These are phyloP conservation scores for Aspergillus carbonarius DNA, from an alignment of 2,329 filamentous ascomycete species.

Conservation along the genomic window DNA sequence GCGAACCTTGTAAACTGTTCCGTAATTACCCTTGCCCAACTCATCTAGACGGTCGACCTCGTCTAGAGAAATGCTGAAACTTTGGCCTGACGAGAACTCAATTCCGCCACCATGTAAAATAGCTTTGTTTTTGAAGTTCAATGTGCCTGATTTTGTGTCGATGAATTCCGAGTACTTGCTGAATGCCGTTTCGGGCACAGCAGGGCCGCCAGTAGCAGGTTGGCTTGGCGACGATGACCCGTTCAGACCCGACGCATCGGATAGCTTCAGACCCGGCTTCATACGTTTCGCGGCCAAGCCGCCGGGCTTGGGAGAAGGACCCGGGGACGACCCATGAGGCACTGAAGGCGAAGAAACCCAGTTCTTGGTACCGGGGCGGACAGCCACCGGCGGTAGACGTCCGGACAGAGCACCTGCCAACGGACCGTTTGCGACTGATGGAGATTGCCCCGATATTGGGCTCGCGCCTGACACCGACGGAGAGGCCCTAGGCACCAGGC, in stretches of 20 bases:
- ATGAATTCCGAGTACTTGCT: constrained; percentile 78
- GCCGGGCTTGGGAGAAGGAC: constrained; percentile 42
- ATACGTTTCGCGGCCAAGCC: constrained; percentile 49
- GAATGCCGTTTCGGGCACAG: constrained; percentile 54
- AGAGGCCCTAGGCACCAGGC: constrained; percentile 28
- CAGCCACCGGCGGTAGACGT: constrained; percentile 22
- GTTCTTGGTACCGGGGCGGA: constrained; percentile 33
- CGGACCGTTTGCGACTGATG: constrained; percentile 23
- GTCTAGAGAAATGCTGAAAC: constrained; percentile 91
- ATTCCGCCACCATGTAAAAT: constrained; percentile 86
- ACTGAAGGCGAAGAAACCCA: constrained; percentile 32
- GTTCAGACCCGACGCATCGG: constrained; percentile 47
- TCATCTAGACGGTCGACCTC: constrained; percentile 93
- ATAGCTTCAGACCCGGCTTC: constrained; percentile 49
- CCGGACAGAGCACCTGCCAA: constrained; percentile 34
- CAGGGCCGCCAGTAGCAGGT: constrained; percentile 25
- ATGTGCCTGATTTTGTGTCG: constrained; percentile 83
- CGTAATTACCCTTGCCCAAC: constrained; percentile 96
- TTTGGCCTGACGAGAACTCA: constrained; percentile 84
- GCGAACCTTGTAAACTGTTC: constrained; percentile 93
- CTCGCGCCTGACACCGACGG: constrained; percentile 2
- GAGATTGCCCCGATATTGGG: constrained; percentile 14
- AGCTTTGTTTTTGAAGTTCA: constrained; percentile 92
- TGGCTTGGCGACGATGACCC: constrained; percentile 49
- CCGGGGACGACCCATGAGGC: constrained; percentile 29